A percentile compares a stretch with the other conserved stretches of the same genome.
These are phyloP conservation scores for Nemania serpens DNA, from an alignment of 2,329 filamentous ascomycete genomes.

Conservation along the genomic window DNA sequence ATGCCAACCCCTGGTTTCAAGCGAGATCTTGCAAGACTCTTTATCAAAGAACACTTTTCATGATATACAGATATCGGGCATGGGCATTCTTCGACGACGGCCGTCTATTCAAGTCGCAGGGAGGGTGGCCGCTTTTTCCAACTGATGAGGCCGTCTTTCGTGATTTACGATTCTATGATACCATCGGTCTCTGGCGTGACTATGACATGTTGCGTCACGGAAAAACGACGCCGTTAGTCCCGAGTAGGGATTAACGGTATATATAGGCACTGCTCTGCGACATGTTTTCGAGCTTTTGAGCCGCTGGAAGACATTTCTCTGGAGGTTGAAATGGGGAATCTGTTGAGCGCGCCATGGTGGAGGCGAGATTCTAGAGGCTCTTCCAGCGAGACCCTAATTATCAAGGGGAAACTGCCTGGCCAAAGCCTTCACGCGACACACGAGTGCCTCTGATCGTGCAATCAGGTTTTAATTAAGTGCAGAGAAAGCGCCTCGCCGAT, in stretches of 20 bases:
- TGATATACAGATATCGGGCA: slow-evolving; percentile 3
- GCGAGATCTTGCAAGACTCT: no score
- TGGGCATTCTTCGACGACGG: background rate
- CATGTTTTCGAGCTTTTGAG: no score
- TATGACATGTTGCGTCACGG: background rate
- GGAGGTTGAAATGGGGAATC: slow-evolving; percentile 1
- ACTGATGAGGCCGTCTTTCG: background rate
- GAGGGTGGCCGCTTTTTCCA: background rate
- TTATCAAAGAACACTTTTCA: background rate
- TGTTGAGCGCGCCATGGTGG: background rate
- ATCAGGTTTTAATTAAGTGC: no score
- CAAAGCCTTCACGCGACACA: no score
- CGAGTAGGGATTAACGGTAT: no score
- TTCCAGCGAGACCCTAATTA: no score
- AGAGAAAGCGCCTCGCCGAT: no score
- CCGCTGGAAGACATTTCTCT: background rate
- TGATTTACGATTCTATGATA: background rate
- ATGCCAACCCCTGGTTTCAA: background rate
- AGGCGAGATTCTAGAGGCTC: slow-evolving; percentile 2
- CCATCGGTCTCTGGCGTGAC: background rate
- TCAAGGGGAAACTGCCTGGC: no score
- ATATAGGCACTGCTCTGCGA: no score
- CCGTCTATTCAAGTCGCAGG: background rate
- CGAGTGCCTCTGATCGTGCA: no score
- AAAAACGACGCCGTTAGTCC: no score